Base-by-base conservation (phyloP, 2,329 filamentous ascomycete genomes). In the Monosporascus sp. region DNA sequence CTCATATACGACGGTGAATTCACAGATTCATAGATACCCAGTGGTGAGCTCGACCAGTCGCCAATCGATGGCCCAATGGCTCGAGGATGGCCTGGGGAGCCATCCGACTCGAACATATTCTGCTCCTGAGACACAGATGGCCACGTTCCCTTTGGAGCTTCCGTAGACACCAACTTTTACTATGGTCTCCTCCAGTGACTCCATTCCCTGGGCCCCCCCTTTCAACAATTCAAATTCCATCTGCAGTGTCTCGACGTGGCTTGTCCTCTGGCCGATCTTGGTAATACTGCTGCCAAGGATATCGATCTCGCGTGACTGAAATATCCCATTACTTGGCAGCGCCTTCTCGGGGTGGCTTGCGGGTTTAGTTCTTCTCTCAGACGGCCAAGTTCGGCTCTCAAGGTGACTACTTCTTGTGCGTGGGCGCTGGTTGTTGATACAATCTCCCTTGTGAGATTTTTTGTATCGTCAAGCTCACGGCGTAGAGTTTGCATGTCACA, bases 211-310 rank as follows among this genome's bases (percentile, higher is more conserved):
- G 5, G 74, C 52, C 7, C 70, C 63, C 5, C 66, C 65, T 55
- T 71, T 72, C 51, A 74, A 64, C 2, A 76, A 63, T 41, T 73
- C 66, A 43, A 74, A 65, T 53, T 75, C 73, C 71, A 74, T 75
- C 58, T 72, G 70, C 22, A 75, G 58, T 7, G 63, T 67, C 50
- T 75, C 72, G 9, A 75, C 64, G 49, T 72, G 68, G 51, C 64
- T 72, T 22, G 71, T 70, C 37, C 67, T 65, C 55, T 67, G 65
- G 15, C 69, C 65, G 26, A 74, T 70, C 52, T 69, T 73, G 37
- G 70, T 65, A 28, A 74, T 70, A 52, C 61, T 73, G 51, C 57
- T 68, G 2, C 70, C 67, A 31, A 75, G 65, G 9, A 75, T 72
- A 47, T 75, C 72, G 9, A 75, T 62, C 40, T 74, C 72, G 46